Evolutionary conservation across 1,139 yeast genomes (phyloP), one percentile per base, ranked within the genome.

Genomic region (Starmera stellimalicola): DNA sequence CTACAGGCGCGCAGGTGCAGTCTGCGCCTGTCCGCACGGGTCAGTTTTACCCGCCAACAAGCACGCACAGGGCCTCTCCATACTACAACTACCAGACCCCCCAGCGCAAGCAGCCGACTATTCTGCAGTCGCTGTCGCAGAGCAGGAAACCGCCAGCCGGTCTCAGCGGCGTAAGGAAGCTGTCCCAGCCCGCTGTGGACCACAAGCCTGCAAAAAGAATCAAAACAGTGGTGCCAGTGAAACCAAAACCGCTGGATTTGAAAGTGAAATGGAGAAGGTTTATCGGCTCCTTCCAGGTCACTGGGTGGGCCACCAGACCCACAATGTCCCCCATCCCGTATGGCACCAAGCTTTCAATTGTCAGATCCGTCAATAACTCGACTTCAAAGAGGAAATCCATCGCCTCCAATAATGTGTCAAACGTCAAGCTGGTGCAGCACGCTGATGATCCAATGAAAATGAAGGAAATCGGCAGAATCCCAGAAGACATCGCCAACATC

Each of bases 221-320:
- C 12, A 36, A 27, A 16, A 35, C 17, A n/a, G 4, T 16, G 2
- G 26, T 27, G 8, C 24, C 31, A 2, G 16, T 28, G 7, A 25
- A 10, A 5, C 26, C 19, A 1, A 37, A 37, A 18, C 18, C 17
- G 8, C 14, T 38, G 2, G 23, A 42, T 0, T 27, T 33, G 8
- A n/a, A 17, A 5, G 18, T 36, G 10, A 16, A 29, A n/a, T 61
- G 65, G 65, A 48, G 57, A 32, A 54, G 66, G 23, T 79, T 65
- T 47, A 63, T 85, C 17, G 96, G 96, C 0, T 67, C 85, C 1
- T 47, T 84, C 18, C 78, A 77, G 40, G 73, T 81, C 1, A 77
- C 74, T 34, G 88, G 85, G 2, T 80, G 88, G 83, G 87, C 94
- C 8, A 84, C 94, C 0, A 60, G 95, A 32, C 84, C 93, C 0